These are phyloP conservation scores for Colletotrichum acutatum DNA, from an alignment of 2,329 filamentous ascomycete species.

Conservation along the genomic window DNA sequence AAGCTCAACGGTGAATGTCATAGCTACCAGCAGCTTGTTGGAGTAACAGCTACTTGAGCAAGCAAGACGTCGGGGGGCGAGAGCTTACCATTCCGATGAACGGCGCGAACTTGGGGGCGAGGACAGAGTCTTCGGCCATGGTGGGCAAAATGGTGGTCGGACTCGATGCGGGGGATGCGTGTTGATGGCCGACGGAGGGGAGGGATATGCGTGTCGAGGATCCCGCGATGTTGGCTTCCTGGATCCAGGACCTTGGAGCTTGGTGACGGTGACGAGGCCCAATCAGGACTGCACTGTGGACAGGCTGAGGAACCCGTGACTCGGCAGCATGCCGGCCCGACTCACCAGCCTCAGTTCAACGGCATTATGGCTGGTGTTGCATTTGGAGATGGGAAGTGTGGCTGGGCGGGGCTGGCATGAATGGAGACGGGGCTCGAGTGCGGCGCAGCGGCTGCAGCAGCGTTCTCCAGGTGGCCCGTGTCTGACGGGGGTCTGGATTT, in stretches of 20 bases:
- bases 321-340: constrained; percentile 30
- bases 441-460: constrained; percentile 14
- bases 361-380: constrained; percentile 5
- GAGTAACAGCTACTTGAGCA: not conserved
- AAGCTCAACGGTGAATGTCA: constrained; percentile 15
- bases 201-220: constrained; percentile 32
- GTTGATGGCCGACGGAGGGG: constrained; percentile 37
- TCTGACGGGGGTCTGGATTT: not conserved
- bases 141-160: constrained; percentile 37
- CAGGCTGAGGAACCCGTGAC: constrained; percentile 35
- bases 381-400: not conserved
- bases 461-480: constrained; percentile 8
- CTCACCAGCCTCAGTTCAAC: not conserved
- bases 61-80: constrained; percentile 17
- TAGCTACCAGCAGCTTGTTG: constrained; percentile 5
- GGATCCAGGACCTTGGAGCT: constrained; percentile 36
- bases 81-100: constrained; percentile 86
- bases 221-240: constrained; percentile 34
- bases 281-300: constrained; percentile 30
- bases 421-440: not conserved
- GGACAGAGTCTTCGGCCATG: constrained; percentile 67
- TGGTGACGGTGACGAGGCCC: constrained; percentile 34
- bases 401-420: not conserved
- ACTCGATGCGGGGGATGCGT: constrained; percentile 34
- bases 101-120: constrained; percentile 83